phyloP scores from a whole-genome alignment of 108 stramenopile species.

The Nitzschia putrida region DNA sequence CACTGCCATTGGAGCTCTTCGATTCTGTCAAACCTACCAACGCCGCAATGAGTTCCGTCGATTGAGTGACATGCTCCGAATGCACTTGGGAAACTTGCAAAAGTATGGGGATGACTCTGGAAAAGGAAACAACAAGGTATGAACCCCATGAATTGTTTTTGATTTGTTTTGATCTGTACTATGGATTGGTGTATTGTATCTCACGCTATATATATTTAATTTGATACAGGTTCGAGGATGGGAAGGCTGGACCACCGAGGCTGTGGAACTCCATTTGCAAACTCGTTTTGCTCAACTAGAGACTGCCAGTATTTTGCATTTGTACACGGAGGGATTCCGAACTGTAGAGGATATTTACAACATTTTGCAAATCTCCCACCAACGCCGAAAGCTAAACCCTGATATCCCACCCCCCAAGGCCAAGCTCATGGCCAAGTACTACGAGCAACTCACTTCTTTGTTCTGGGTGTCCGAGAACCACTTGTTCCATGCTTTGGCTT shows the following conservation, averaged over 20 bases:
- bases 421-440: conserved; percentile 96
- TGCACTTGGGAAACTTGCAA: conserved; percentile 91
- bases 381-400: conserved; percentile 66
- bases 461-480: conserved; percentile 97
- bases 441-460: conserved; percentile 93
- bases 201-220: conserved; percentile 2
- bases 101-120: conserved; percentile 80
- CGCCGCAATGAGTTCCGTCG: conserved; percentile 93
- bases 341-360: conserved; percentile 98
- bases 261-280: conserved; percentile 93
- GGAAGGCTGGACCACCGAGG: conserved; percentile 93
- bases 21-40: conserved; percentile 87
- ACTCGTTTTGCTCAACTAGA: conserved; percentile 97
- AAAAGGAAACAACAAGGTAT: conserved; percentile 78
- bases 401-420: conserved; percentile 84
- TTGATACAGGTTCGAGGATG: conserved; percentile 80
- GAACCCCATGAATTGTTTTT: conserved; percentile 11
- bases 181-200: neutral
- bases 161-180: too few relatives aligned
- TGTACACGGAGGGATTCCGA: conserved; percentile 98
- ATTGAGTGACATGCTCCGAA: conserved; percentile 92
- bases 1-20: conserved; percentile 79
- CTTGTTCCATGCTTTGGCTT: conserved; percentile 98
- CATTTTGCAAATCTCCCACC: conserved; percentile 88
- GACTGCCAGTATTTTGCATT: conserved; percentile 86